Evolutionary conservation across 1,284 basidiomycete species (phyloP).

Genomic region (Moesziomyces sp.): DNA sequence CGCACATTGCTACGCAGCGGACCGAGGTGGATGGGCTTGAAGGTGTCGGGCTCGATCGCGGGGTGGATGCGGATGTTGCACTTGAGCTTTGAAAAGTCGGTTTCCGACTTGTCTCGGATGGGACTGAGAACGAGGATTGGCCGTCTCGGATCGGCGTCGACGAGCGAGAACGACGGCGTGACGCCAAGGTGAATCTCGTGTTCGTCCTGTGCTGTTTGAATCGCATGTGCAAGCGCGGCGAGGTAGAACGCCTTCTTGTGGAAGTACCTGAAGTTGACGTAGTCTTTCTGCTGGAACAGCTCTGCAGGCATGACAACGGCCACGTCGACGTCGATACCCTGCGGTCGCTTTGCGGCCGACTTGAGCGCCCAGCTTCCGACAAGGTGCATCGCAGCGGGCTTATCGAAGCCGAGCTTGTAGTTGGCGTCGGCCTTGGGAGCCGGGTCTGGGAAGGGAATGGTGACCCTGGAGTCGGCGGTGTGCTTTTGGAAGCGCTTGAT

Average conservation of each 20-base stretch:
- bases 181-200: slow-evolving; percentile 71
- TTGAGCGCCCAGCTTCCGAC: slow-evolving; percentile 67
- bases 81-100: slow-evolving; percentile 78
- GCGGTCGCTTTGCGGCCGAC: slow-evolving; percentile 53
- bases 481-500: slow-evolving; percentile 69
- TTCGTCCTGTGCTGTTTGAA: slow-evolving; percentile 67
- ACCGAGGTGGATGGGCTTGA: slow-evolving; percentile 75
- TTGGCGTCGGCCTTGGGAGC: slow-evolving; percentile 69
- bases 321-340: slow-evolving; percentile 61
- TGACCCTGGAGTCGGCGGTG: slow-evolving; percentile 67
- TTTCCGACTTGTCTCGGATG: slow-evolving; percentile 71
- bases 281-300: slow-evolving; percentile 94
- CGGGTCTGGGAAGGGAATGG: slow-evolving; percentile 70
- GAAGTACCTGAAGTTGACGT: slow-evolving; percentile 87
- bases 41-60: slow-evolving; percentile 75
- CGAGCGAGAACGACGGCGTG: slow-evolving; percentile 75
- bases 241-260: slow-evolving; percentile 93
- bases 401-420: slow-evolving; percentile 79
- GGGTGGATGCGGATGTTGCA: slow-evolving; percentile 81
- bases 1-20: slow-evolving; percentile 74
- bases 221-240: slow-evolving; percentile 78
- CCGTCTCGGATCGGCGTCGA: slow-evolving; percentile 76
- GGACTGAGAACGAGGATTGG: slow-evolving; percentile 77
- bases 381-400: slow-evolving; percentile 79
- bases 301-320: slow-evolving; percentile 70